phyloP scores from a whole-genome alignment of 805 yeast species.

The Phaffomyces thermotolerans region DNA sequence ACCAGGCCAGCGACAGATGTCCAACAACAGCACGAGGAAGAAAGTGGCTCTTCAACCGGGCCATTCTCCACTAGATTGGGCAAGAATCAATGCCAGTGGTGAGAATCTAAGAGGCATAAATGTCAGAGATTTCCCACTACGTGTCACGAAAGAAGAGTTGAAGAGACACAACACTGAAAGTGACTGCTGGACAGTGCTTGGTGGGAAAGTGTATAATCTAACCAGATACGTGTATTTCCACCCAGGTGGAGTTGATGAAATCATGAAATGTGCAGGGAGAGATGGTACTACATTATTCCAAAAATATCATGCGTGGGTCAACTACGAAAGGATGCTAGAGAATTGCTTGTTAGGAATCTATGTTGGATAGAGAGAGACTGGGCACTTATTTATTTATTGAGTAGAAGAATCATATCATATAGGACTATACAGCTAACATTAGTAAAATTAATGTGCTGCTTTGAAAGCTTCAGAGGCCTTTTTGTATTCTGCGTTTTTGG shows the following conservation, averaged over 20 bases:
- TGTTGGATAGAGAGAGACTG: conserved; percentile 6
- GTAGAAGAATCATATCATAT: background rate
- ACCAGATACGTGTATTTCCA: conserved; percentile 79
- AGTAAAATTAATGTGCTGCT: background rate
- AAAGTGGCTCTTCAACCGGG: conserved; percentile 71
- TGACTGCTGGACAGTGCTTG: conserved; percentile 83
- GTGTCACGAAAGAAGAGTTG: conserved; percentile 51
- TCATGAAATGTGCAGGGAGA: conserved; percentile 72
- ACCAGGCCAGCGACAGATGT: conserved; percentile 8
- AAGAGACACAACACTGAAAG: conserved; percentile 46
- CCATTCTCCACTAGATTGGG: conserved; percentile 87
- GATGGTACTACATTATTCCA: conserved; percentile 77
- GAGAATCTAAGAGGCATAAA: conserved; percentile 47
- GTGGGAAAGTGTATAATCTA: conserved; percentile 79
- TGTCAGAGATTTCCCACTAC: conserved; percentile 47
- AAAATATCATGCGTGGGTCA: conserved; percentile 76
- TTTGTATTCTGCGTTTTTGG: conserved; percentile 10
- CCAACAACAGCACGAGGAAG: conserved; percentile 25
- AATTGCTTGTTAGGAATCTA: conserved; percentile 65
- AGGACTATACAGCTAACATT: background rate
- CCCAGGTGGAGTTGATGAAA: conserved; percentile 84
- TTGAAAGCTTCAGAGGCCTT: background rate
- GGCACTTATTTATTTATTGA: background rate
- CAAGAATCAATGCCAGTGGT: conserved; percentile 42
- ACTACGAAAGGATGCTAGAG: conserved; percentile 72